phyloP scores from a whole-genome alignment of 306 rosid genomes.

The Crotalaria pallida region DNA sequence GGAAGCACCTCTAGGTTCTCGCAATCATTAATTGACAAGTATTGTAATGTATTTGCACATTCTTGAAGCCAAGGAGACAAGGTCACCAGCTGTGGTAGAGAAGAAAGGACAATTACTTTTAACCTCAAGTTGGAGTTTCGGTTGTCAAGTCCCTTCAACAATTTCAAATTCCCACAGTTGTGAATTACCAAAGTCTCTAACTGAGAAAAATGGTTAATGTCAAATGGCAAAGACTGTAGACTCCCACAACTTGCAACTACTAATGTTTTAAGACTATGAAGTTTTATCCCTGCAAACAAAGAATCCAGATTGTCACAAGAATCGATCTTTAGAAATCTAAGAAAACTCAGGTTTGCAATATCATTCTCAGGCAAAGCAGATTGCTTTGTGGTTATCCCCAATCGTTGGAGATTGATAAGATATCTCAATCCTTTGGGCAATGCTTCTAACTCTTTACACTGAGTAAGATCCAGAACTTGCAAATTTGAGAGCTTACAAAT shows the following conservation, averaged over 20 bases:
- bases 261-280: background rate
- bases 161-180: background rate
- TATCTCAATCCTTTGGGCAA: background rate
- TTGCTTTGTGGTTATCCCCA: background rate
- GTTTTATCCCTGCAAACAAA: background rate
- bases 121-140: too few species aligned
- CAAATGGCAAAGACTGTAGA: background rate
- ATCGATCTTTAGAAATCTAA: too few species aligned
- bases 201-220: background rate
- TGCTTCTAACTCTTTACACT: background rate
- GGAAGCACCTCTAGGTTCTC: too few species aligned
- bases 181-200: background rate
- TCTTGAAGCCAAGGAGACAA: too few species aligned
- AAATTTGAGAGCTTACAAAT: constrained; percentile 17
- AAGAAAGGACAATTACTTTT: background rate
- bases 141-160: background rate
- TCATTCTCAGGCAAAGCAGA: background rate
- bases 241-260: rapidly evolving
- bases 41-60: too few species aligned
- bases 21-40: too few species aligned
- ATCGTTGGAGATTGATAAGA: background rate
- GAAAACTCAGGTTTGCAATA: background rate
- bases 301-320: background rate
- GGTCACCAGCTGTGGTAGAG: too few species aligned
- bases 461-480: background rate